phyloP scores from a whole-genome alignment of 73 alveolate species.

The Symbiodinium pilosum region DNA sequence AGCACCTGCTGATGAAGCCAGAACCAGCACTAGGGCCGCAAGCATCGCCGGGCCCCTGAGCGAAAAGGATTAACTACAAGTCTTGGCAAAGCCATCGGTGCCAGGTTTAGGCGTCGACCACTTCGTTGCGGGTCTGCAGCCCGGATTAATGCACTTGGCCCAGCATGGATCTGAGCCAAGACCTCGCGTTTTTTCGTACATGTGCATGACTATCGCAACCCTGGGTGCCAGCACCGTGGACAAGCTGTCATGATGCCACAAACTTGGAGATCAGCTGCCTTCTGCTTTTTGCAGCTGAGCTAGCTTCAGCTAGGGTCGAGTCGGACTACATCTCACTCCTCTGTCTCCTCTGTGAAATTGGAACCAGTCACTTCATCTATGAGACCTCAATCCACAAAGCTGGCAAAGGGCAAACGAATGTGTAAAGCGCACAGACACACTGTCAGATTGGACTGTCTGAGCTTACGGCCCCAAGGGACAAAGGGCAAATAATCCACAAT shows the following conservation, averaged over 20 bases:
- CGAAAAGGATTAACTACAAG: no score
- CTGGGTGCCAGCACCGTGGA: no score
- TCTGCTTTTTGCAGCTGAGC: no score
- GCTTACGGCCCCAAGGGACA: not conserved
- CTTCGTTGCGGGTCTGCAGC: not conserved
- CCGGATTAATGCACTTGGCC: not conserved
- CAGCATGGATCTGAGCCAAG: slow-evolving; percentile 21
- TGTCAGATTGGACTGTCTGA: no score
- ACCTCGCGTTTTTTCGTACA: no score
- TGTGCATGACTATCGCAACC: no score
- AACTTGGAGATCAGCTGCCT: no score
- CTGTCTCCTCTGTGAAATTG: not conserved
- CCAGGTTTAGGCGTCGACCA: not conserved
- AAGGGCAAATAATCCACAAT: not conserved
- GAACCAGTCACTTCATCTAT: not conserved
- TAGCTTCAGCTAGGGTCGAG: not conserved
- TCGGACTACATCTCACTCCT: not conserved
- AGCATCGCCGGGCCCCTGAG: not conserved
- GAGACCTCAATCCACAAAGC: not conserved
- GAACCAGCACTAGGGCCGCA: not conserved
- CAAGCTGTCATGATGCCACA: no score
- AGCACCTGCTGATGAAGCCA: not conserved
- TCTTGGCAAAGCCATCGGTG: no score
- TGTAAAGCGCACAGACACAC: not conserved
- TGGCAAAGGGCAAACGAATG: not conserved